Evolutionary conservation across 2,329 filamentous ascomycete species (phyloP).

Genomic region (Calonectria leucothoes): DNA sequence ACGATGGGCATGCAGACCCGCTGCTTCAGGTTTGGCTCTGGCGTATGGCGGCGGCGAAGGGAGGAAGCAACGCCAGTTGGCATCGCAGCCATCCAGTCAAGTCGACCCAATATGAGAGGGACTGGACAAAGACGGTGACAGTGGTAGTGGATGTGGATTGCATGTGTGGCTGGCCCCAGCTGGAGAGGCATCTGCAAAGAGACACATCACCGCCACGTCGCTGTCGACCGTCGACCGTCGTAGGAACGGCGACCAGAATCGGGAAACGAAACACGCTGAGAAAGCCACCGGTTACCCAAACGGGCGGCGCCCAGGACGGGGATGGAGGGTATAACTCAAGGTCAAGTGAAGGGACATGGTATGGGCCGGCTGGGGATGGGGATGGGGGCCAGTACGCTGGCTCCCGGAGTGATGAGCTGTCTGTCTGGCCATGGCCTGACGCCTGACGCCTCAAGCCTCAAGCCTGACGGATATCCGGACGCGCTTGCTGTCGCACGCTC

Average conservation of each 20-base stretch:
- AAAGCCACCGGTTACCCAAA: slow-evolving; percentile 8
- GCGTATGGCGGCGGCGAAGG: slow-evolving; percentile 12
- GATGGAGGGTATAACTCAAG: slow-evolving; percentile 23
- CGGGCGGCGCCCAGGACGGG: slow-evolving; percentile 9
- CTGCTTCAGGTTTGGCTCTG: slow-evolving; percentile 27
- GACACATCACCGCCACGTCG: slow-evolving; percentile 27
- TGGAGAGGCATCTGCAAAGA: neutral
- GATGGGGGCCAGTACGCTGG: slow-evolving; percentile 5
- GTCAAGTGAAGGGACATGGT: slow-evolving; percentile 5
- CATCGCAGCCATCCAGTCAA: slow-evolving; percentile 26
- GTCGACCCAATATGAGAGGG: slow-evolving; percentile 23
- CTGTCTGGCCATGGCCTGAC: slow-evolving; percentile 17
- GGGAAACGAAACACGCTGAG: slow-evolving; percentile 24
- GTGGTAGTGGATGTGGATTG: slow-evolving; percentile 22
- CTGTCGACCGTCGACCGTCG: slow-evolving; percentile 7
- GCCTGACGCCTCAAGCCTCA: neutral
- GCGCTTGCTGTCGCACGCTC: slow-evolving; percentile 3
- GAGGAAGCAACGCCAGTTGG: slow-evolving; percentile 36
- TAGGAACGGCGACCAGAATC: slow-evolving; percentile 12
- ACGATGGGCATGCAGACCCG: slow-evolving; percentile 2
- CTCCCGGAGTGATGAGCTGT: slow-evolving; percentile 15
- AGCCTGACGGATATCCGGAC: neutral
- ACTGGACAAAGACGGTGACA: slow-evolving; percentile 18
- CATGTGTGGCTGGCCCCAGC: slow-evolving; percentile 17
- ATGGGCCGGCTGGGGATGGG: slow-evolving; percentile 7